Conservation (phyloP, 257 asterid genomes). For the Solanum bulbocastanum region DNA sequence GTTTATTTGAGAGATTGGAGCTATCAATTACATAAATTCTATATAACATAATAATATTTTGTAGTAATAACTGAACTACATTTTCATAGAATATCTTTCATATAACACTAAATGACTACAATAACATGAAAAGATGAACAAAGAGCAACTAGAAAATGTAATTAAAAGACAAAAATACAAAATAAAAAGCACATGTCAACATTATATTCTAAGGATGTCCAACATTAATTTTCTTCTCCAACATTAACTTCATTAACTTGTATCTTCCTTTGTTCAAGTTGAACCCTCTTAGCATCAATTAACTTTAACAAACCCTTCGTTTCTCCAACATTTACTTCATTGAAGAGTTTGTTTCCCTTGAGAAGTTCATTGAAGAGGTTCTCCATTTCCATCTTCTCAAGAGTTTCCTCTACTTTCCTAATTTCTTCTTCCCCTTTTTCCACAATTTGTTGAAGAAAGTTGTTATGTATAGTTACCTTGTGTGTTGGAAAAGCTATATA, state of each 20-base stretch:
- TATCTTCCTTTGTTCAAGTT: not conserved
- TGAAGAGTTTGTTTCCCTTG: not conserved
- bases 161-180: too few species aligned
- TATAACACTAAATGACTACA: not conserved
- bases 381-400: not conserved
- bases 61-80: not conserved
- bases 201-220: not conserved
- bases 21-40: too few species aligned
- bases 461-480: constrained; percentile 22
- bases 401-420: not conserved
- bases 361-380: not conserved
- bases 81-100: too few species aligned
- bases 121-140: too few species aligned
- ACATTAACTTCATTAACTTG: not conserved
- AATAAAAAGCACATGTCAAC: too few species aligned
- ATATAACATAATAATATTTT: too few species aligned
- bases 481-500: constrained; percentile 10
- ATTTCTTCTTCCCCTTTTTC: not conserved
- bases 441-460: not conserved
- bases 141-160: not conserved
- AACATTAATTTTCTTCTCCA: not conserved
- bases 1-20: too few species aligned
- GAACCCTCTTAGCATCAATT: not conserved
- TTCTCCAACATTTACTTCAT: not conserved
- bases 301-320: not conserved